Evolutionary conservation across 2,329 filamentous ascomycete genomes (phyloP).

Genomic region (Sporothrix brunneoviolacea): DNA sequence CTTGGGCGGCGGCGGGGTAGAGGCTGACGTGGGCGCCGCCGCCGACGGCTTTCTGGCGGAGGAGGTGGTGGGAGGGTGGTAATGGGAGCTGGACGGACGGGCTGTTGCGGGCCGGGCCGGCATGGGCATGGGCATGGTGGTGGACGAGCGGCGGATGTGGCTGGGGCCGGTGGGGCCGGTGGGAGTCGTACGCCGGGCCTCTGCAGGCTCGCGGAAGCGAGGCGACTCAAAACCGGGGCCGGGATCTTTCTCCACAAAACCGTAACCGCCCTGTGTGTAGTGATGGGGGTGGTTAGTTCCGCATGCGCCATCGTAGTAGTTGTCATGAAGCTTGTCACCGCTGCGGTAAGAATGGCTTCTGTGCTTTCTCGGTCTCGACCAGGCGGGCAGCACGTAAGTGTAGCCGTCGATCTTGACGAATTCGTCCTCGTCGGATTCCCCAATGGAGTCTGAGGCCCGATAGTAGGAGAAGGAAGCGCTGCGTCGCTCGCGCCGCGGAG

Average conservation of each 20-base stretch:
- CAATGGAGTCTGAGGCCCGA: conserved; percentile 51
- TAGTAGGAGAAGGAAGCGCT: conserved; percentile 49
- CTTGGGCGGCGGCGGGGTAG: conserved; percentile 32
- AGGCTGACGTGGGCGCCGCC: conserved; percentile 20
- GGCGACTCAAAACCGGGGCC: conserved; percentile 36
- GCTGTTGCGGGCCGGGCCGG: conserved; percentile 49
- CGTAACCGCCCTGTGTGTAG: conserved; percentile 44
- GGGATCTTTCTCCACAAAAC: conserved; percentile 28
- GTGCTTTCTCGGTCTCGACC: conserved; percentile 40
- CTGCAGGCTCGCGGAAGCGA: conserved; percentile 32
- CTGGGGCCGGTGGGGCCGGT: conserved; percentile 29
- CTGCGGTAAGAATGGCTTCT: conserved; percentile 26
- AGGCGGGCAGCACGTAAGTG: conserved; percentile 47
- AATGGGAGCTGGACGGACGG: conserved; percentile 37
- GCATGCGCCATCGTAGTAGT: conserved; percentile 46
- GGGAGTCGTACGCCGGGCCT: conserved; percentile 29
- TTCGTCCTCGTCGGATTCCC: conserved; percentile 61
- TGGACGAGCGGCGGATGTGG: conserved; percentile 26
- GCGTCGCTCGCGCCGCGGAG: conserved; percentile 47
- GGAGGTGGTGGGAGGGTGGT: conserved; percentile 29
- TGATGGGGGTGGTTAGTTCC: conserved; percentile 50
- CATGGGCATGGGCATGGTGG: conserved; percentile 26
- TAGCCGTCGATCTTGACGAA: conserved; percentile 45
- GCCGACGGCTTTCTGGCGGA: conserved; percentile 20
- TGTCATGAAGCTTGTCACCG: neutral